Evolutionary conservation across 768 basidiomycete genomes (phyloP).

Genomic region (Myochromella boudieri): DNA sequence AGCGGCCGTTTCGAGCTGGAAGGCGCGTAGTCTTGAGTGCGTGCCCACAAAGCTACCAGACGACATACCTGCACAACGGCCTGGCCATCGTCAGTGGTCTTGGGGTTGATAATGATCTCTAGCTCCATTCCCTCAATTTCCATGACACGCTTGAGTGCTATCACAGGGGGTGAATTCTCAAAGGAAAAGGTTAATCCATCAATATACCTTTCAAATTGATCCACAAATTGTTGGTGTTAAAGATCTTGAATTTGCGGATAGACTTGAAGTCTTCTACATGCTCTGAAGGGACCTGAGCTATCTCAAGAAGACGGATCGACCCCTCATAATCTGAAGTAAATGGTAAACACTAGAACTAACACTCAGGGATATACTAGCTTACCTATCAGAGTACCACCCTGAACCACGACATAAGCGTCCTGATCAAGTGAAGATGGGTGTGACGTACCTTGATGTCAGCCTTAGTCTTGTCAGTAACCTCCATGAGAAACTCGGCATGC

Average conservation of each 20-base stretch:
- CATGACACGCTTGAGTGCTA: conserved; percentile 90
- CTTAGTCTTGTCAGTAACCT: conserved; percentile 97
- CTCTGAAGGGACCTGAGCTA: conserved; percentile 91
- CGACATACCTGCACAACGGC: conserved; percentile 72
- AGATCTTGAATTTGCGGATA: conserved; percentile 90
- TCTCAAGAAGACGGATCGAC: conserved; percentile 84
- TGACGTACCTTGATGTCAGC: conserved; percentile 55
- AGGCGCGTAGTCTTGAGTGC: conserved; percentile 17
- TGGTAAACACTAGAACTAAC: background rate
- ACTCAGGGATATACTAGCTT: conserved; percentile 2
- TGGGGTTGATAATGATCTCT: conserved; percentile 94
- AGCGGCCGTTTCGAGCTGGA: conserved; percentile 87
- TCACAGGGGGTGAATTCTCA: background rate
- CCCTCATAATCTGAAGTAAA: conserved; percentile 70
- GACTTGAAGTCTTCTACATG: conserved; percentile 95
- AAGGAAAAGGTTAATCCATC: background rate
- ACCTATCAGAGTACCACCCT: conserved; percentile 86
- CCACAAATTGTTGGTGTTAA: conserved; percentile 87
- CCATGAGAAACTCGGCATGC: conserved; percentile 87
- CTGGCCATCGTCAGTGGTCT: conserved; percentile 83
- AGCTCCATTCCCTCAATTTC: conserved; percentile 83
- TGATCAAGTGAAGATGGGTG: background rate
- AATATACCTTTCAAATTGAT: conserved; percentile 69
- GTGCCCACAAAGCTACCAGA: background rate
- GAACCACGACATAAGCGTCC: background rate